These are phyloP conservation scores for Globisporangium barbulae DNA, from an alignment of 352 stramenopile genomes.

Conservation along the genomic window DNA sequence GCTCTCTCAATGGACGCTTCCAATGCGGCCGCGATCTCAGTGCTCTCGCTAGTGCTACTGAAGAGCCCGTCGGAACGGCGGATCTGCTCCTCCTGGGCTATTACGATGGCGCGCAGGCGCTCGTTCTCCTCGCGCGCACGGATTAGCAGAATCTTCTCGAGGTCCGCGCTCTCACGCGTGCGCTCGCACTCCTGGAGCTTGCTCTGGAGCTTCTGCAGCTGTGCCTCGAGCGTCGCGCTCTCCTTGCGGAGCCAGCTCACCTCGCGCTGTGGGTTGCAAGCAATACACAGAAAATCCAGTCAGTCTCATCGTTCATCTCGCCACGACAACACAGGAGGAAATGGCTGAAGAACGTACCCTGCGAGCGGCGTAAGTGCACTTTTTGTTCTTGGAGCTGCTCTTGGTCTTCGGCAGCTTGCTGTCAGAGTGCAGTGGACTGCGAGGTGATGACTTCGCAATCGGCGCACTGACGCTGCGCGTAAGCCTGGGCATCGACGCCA, in stretches of 20 bases:
- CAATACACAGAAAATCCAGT: constrained; percentile 9
- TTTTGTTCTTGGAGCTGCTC: constrained; percentile 36
- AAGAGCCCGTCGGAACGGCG: constrained; percentile 30
- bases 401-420: constrained; percentile 28
- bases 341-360: constrained; percentile 25
- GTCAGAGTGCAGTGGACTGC: neutral
- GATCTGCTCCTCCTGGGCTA: constrained; percentile 40
- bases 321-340: neutral
- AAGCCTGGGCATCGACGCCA: neutral
- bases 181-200: constrained; percentile 12
- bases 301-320: constrained; percentile 6
- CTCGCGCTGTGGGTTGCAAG: constrained; percentile 31
- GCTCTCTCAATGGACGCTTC: neutral
- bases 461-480: neutral
- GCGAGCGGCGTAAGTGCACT: constrained; percentile 60
- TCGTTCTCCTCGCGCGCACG: constrained; percentile 39
- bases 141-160: constrained; percentile 27
- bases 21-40: neutral
- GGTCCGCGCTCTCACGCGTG: constrained; percentile 20
- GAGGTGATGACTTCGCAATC: too few species aligned
- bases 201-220: constrained; percentile 29
- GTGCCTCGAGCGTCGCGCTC: constrained; percentile 30
- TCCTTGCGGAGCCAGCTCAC: constrained; percentile 38
- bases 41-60: constrained; percentile 10
- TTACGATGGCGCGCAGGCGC: constrained; percentile 38